Evolutionary conservation across 192 early-diverging fungal genomes (phyloP).

Genomic region (Umbelopsis sp.): DNA sequence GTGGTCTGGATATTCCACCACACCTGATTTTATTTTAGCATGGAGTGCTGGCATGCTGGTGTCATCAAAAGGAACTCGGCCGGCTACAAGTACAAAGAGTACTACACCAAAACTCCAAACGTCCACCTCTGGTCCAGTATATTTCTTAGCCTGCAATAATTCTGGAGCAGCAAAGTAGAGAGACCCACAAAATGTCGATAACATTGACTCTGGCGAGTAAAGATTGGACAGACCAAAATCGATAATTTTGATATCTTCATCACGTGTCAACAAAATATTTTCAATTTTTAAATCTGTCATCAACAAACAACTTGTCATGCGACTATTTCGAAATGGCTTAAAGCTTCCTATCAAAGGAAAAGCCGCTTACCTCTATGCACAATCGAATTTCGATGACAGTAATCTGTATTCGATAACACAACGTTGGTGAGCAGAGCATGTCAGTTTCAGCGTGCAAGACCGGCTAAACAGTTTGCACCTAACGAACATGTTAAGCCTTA

Average conservation of each 20-base stretch:
- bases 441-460: not conserved
- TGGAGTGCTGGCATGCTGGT: constrained; percentile 81
- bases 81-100: constrained; percentile 80
- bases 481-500: constrained; percentile 8
- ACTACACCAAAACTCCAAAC: constrained; percentile 88
- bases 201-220: constrained; percentile 46
- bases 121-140: constrained; percentile 85
- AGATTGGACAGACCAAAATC: constrained; percentile 90
- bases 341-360: not conserved
- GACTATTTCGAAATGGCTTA: not conserved
- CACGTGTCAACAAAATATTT: constrained; percentile 74
- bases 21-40: constrained; percentile 79
- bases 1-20: constrained; percentile 75
- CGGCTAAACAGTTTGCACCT: constrained; percentile 17
- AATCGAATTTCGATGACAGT: constrained; percentile 42
- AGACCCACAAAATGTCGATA: constrained; percentile 62
- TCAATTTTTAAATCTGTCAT: constrained; percentile 75
- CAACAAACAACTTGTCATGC: constrained; percentile 32
- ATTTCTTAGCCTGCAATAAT: constrained; percentile 77
- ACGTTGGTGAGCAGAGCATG: not conserved
- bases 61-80: constrained; percentile 84
- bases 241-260: constrained; percentile 80
- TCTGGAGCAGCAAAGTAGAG: constrained; percentile 87
- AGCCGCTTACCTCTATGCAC: constrained; percentile 36
- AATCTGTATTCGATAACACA: constrained; percentile 16